Evolutionary conservation across 208 protist species (phyloP).

Genomic region (Trypanosoma lewisi): DNA sequence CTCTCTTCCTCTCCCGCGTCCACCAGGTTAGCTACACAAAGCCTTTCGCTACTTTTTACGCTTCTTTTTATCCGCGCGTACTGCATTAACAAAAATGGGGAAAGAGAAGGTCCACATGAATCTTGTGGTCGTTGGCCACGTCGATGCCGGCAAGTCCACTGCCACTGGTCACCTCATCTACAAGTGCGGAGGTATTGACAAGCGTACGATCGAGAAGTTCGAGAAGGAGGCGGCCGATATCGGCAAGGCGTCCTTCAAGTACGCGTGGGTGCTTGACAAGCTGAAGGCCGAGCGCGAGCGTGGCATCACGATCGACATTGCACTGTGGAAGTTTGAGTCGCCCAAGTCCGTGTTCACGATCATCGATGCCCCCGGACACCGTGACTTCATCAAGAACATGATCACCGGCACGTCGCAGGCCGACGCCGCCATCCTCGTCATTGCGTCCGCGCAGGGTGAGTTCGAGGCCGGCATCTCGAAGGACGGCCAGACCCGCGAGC

Average conservation of each 20-base stretch:
- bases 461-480: constrained; percentile 94
- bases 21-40: not conserved
- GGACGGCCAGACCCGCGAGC: constrained; percentile 92
- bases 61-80: not conserved
- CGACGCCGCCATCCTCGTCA: constrained; percentile 86
- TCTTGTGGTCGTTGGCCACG: constrained; percentile 72
- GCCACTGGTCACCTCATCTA: constrained; percentile 90
- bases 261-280: constrained; percentile 92
- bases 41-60: not conserved
- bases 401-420: constrained; percentile 92
- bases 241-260: constrained; percentile 93
- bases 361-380: constrained; percentile 94
- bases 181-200: constrained; percentile 90
- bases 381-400: constrained; percentile 95
- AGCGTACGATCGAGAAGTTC: constrained; percentile 89
- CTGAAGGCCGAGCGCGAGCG: constrained; percentile 92
- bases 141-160: constrained; percentile 91
- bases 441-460: constrained; percentile 81
- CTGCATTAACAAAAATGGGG: constrained; percentile 29
- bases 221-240: constrained; percentile 90
- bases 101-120: constrained; percentile 72
- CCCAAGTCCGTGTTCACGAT: constrained; percentile 91
- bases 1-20: not conserved
- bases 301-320: constrained; percentile 94
- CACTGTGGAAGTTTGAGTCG: constrained; percentile 91